Evolutionary conservation across 345 rosid species (phyloP), one percentile per base, ranked within the genome.

Genomic region (Mallotus nudiflorus): DNA sequence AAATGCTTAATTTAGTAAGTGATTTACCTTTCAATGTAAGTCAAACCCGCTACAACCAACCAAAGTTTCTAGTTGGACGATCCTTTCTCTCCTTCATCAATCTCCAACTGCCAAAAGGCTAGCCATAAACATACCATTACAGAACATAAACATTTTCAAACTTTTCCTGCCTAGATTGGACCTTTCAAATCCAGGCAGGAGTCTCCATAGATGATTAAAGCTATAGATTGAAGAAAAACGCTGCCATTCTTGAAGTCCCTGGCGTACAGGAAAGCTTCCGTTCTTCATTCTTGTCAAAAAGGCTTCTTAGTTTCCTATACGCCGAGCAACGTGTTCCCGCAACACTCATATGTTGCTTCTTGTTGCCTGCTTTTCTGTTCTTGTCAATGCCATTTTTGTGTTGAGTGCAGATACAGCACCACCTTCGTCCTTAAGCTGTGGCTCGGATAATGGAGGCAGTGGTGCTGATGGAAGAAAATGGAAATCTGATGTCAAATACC

Each of bases 401-500:
- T 67, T 39, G 0, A 57, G 64, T 68, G 59, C 73, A 65, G 67
- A 42, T 13, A 25, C 28, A 31, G 45, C 56, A 8, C 65, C 3
- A 81, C 53, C 68, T 75, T 62, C 84, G n/a, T 46, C 70, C 20
- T 60, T 95, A 60, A 69, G 69, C 65, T 90, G 97, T 25, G 94
- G 96, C 2, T 83, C 96, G 0, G 53, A 78, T 0, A 75, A 74
- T 6, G 80, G 71, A 10, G 88, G 82, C 54, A 50, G 54, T 73
- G 98, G 91, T 68, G 70, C 74, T 6, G 89, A 90, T 46, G 93
- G 91, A 25, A 80, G 83, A 39, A 81, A 68, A 59, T 92, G 96
- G 93, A 81, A 73, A 39, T 72, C 90, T 0, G 93, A 95, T 73
- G 49, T 70, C 4, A 85, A 85, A 62, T 89, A 80, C 72, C 63